Percentiles rank a stretch among this genome's conserved stretches.
Evolutionary conservation across 371 early-diverging fungal species (phyloP).

Genomic region (Rhizopus arrhizus): DNA sequence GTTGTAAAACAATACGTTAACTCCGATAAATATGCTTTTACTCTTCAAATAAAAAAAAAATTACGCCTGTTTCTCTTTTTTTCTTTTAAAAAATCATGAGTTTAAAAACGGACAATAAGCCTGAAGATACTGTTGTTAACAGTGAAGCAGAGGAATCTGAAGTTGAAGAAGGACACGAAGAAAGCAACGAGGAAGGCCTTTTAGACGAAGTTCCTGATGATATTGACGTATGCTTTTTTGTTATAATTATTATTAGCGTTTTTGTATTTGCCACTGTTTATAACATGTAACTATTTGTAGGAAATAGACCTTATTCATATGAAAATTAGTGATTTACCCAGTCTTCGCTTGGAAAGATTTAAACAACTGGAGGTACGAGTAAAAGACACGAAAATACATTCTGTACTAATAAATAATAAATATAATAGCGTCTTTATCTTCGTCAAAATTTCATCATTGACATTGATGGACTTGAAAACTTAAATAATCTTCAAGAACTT

Average conservation of each 20-base stretch:
- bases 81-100: neutral
- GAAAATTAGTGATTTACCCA: constrained; percentile 63
- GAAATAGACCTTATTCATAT: constrained; percentile 84
- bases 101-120: neutral
- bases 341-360: constrained; percentile 71
- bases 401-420: neutral
- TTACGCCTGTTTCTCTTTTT: neutral
- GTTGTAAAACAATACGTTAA: neutral
- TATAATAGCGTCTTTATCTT: constrained; percentile 68
- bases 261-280: neutral
- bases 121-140: constrained; percentile 8
- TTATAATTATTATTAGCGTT: neutral
- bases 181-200: constrained; percentile 28
- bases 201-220: constrained; percentile 49
- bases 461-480: constrained; percentile 67
- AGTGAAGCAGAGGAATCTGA: constrained; percentile 32
- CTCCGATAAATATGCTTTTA: neutral
- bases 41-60: neutral
- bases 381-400: neutral
- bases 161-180: constrained; percentile 23
- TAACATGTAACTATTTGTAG: constrained; percentile 34
- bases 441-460: constrained; percentile 89
- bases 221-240: constrained; percentile 22
- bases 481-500: constrained; percentile 66
- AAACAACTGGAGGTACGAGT: constrained; percentile 63